These are phyloP conservation scores for Kwoniella shandongensis DNA, from an alignment of 768 basidiomycete genomes.

Conservation along the genomic window DNA sequence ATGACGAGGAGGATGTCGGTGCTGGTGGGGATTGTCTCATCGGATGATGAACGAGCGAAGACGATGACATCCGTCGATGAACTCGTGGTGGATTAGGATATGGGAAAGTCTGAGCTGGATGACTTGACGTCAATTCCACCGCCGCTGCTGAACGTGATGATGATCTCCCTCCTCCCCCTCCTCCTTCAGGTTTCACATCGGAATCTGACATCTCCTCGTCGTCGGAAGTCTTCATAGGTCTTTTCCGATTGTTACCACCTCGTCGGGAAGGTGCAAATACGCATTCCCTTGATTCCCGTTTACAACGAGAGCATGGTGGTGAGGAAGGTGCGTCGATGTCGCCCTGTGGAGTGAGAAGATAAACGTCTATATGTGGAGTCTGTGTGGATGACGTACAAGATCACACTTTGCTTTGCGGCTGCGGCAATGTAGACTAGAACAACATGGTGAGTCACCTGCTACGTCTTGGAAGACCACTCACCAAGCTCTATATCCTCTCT, in stretches of 20 bases:
- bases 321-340: conserved; percentile 47
- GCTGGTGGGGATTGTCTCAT: background rate
- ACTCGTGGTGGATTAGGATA: conserved; percentile 12
- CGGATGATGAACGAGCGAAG: background rate
- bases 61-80: background rate
- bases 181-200: background rate
- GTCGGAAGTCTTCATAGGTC: conserved; percentile 13
- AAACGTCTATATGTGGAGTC: background rate
- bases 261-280: conserved; percentile 46
- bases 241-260: conserved; percentile 42
- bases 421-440: conserved; percentile 40
- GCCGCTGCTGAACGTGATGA: background rate
- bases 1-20: background rate
- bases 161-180: too few relatives aligned
- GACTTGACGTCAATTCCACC: background rate
- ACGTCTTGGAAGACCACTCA: conserved; percentile 13
- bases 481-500: conserved; percentile 42
- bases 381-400: conserved; percentile 30
- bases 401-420: conserved; percentile 51
- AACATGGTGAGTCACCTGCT: background rate
- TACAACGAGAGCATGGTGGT: conserved; percentile 48
- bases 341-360: conserved; percentile 24
- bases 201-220: conserved; percentile 3
- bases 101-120: conserved; percentile 9
- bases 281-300: conserved; percentile 48